Conservation (phyloP, 228 moss, liverwort and hornwort species). For the Sphagnum magellanicum region DNA sequence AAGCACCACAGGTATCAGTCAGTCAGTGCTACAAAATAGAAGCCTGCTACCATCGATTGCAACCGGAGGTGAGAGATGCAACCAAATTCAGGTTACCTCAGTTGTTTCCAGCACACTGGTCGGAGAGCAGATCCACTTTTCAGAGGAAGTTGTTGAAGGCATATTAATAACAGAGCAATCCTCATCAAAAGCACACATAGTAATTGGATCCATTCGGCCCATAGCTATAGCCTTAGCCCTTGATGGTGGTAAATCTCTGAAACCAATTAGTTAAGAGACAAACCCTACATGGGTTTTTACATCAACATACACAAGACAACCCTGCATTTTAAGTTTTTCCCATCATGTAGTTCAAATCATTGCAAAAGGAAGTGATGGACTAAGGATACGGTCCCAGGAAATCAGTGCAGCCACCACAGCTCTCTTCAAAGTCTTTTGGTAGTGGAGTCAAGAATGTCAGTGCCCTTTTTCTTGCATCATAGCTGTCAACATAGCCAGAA, state of each 20-base stretch:
- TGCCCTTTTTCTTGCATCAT: constrained; percentile 16
- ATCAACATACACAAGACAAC: background rate
- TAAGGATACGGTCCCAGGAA: constrained; percentile 64
- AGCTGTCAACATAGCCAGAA: constrained; percentile 23
- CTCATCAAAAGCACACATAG: constrained; percentile 32
- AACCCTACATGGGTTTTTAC: background rate
- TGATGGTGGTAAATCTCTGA: constrained; percentile 46
- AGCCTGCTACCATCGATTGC: background rate
- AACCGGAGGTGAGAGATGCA: background rate
- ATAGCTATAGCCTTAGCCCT: constrained; percentile 44
- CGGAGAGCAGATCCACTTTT: constrained; percentile 3
- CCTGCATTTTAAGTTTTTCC: background rate
- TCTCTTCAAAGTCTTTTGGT: constrained; percentile 23
- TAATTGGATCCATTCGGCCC: constrained; percentile 44
- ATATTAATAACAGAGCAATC: background rate
- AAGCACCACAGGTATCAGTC: background rate
- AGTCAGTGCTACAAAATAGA: background rate
- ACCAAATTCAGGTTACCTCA: background rate
- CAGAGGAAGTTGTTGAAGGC: background rate
- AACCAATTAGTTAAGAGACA: constrained; percentile 13
- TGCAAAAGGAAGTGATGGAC: background rate
- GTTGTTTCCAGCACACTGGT: constrained; percentile 5
- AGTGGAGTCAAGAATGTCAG: constrained; percentile 30
- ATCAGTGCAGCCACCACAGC: constrained; percentile 26
- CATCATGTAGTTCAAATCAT: background rate